These are phyloP conservation scores for Pascua sp. DNA, from an alignment of 1,284 basidiomycete genomes.

Conservation along the genomic window DNA sequence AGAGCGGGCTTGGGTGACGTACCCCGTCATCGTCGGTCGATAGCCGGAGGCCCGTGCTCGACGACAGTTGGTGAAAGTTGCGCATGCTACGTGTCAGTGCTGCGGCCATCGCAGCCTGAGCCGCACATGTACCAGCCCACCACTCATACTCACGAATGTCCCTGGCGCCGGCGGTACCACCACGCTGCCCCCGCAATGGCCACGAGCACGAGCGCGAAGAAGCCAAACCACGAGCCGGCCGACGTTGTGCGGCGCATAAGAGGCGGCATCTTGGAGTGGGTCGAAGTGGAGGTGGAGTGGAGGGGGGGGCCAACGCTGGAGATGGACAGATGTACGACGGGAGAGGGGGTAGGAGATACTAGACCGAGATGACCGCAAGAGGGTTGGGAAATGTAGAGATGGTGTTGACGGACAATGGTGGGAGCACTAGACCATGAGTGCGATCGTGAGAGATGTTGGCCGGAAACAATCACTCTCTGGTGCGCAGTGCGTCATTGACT, in stretches of 20 bases:
- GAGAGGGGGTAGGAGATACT: too few species aligned
- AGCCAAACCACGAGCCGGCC: neutral
- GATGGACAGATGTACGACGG: neutral
- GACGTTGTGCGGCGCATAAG: neutral
- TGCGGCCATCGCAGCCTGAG: neutral
- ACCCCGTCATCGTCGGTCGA: slow-evolving; percentile 23
- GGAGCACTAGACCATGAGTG: too few species aligned
- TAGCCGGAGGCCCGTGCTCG: slow-evolving; percentile 2
- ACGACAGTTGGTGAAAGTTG: too few species aligned
- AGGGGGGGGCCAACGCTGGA: neutral
- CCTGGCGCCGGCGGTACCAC: neutral
- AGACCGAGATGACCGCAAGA: too few species aligned
- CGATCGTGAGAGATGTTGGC: too few species aligned
- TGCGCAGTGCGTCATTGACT: too few species aligned
- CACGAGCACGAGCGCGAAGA: slow-evolving; percentile 7
- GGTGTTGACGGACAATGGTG: neutral
- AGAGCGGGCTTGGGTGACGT: slow-evolving; percentile 1
- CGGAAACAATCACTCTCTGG: too few species aligned
- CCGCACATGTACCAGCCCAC: too few species aligned
- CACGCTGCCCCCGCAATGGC: slow-evolving; percentile 1
- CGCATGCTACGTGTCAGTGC: neutral
- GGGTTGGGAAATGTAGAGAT: neutral
- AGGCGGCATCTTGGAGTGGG: neutral
- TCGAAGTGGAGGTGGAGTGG: neutral
- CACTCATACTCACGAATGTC: slow-evolving; percentile 3